These are phyloP conservation scores for Pelagophyceae sp. DNA, from an alignment of 352 stramenopile genomes.

Conservation along the genomic window DNA sequence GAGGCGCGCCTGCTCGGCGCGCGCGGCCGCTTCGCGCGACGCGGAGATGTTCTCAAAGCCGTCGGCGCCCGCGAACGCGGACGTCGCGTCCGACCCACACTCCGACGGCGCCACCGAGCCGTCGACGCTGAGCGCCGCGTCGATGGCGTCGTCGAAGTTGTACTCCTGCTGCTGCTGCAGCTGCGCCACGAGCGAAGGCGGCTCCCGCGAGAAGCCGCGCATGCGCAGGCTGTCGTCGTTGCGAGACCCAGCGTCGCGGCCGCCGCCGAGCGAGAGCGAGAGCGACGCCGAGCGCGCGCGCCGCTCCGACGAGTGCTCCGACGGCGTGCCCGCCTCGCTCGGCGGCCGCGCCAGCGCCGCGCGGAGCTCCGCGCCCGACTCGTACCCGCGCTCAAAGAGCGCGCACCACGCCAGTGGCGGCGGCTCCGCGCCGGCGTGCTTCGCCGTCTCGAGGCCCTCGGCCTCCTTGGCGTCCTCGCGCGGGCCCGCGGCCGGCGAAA, in stretches of 20 bases:
- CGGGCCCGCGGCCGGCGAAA: no score
- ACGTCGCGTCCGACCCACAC: constrained; percentile 12
- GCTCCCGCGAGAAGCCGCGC: neutral
- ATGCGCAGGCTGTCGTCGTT: neutral
- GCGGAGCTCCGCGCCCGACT: neutral
- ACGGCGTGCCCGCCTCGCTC: neutral
- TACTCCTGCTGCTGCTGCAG: neutral
- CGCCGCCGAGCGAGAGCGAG: neutral
- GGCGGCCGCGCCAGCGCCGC: neutral
- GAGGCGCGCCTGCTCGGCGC: constrained; percentile 5
- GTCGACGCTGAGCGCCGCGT: constrained; percentile 15
- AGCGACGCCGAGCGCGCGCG: neutral
- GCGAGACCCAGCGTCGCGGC: neutral
- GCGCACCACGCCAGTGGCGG: constrained; percentile 12
- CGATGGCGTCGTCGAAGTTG: constrained; percentile 15
- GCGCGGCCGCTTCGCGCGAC: constrained; percentile 1
- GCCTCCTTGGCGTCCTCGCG: neutral
- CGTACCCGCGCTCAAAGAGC: neutral
- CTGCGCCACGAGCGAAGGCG: neutral
- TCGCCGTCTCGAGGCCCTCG: neutral
- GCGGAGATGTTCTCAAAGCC: constrained; percentile 1
- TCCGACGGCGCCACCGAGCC: constrained; percentile 7
- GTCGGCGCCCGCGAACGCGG: neutral
- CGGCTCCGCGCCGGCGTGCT: neutral
- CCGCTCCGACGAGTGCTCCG: neutral